Conservation (phyloP, 2,329 filamentous ascomycete genomes). For the Penicillium aurantiogriseum region DNA sequence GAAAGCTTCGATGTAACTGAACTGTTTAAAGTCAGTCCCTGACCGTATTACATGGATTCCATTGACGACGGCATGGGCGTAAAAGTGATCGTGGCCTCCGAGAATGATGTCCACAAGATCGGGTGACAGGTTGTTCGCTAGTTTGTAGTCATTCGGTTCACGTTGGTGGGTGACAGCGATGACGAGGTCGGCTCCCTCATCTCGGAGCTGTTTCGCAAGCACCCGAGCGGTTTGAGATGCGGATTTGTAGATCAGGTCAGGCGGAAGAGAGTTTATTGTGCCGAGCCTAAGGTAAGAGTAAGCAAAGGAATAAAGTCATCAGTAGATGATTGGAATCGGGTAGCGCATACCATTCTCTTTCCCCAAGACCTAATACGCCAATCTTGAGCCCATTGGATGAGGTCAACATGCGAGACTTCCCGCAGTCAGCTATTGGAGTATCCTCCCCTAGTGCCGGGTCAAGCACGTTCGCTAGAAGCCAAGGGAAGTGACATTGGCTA, state of each 20-base stretch:
- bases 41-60: slow-evolving; percentile 81
- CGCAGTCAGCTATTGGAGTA: slow-evolving; percentile 72
- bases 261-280: slow-evolving; percentile 82
- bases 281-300: slow-evolving; percentile 55
- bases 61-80: slow-evolving; percentile 73
- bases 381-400: slow-evolving; percentile 82
- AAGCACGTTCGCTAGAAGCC: slow-evolving; percentile 84
- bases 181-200: slow-evolving; percentile 77
- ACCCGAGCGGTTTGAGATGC: slow-evolving; percentile 73
- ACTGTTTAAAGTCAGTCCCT: slow-evolving; percentile 86
- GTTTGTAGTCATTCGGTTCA: slow-evolving; percentile 84
- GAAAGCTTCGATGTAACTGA: slow-evolving; percentile 81
- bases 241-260: slow-evolving; percentile 77
- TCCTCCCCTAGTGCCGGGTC: slow-evolving; percentile 76
- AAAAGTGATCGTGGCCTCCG: slow-evolving; percentile 88
- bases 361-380: slow-evolving; percentile 79
- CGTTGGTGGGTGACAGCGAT: slow-evolving; percentile 81
- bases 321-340: too few relatives aligned
- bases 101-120: slow-evolving; percentile 81
- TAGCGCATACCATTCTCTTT: slow-evolving; percentile 68
- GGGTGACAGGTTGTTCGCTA: slow-evolving; percentile 68
- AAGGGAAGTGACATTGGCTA: slow-evolving; percentile 76
- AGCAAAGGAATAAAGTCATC: background rate
- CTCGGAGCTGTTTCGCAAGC: slow-evolving; percentile 69
- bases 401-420: slow-evolving; percentile 72